Evolutionary conservation across 2,329 filamentous ascomycete genomes (phyloP).

Genomic region (Xylariaceae sp.): DNA sequence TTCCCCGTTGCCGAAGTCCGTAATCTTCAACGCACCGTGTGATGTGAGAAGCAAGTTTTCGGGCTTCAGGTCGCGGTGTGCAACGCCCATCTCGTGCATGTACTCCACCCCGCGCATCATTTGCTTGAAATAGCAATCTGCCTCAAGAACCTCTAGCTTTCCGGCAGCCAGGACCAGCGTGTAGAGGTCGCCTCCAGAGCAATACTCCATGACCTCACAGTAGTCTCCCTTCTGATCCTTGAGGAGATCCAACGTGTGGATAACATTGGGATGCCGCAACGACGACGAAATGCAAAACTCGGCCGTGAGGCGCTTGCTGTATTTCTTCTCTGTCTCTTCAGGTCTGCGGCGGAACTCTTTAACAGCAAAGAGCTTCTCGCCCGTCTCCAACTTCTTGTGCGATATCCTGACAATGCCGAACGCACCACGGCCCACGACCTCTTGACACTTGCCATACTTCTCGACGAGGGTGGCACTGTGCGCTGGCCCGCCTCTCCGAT

Average conservation of each 20-base stretch:
- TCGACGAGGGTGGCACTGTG: slow-evolving; percentile 78
- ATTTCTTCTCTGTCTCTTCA: slow-evolving; percentile 94
- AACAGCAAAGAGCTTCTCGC: slow-evolving; percentile 92
- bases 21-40: slow-evolving; percentile 91
- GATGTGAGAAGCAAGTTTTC: slow-evolving; percentile 94
- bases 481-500: slow-evolving; percentile 73
- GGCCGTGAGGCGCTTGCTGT: slow-evolving; percentile 93
- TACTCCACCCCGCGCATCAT: slow-evolving; percentile 99
- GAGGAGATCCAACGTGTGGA: slow-evolving; percentile 91
- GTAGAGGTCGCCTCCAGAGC: slow-evolving; percentile 92
- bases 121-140: slow-evolving; percentile 98
- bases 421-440: slow-evolving; percentile 90
- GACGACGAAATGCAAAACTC: slow-evolving; percentile 99
- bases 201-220: slow-evolving; percentile 99
- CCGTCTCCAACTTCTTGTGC: slow-evolving; percentile 85
- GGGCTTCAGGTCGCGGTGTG: slow-evolving; percentile 92
- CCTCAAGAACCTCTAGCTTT: slow-evolving; percentile 87
- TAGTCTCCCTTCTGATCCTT: slow-evolving; percentile 97
- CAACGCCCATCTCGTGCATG: slow-evolving; percentile 98
- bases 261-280: slow-evolving; percentile 93
- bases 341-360: slow-evolving; percentile 96
- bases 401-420: slow-evolving; percentile 98
- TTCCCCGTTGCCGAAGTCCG: slow-evolving; percentile 97
- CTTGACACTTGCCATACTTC: slow-evolving; percentile 98
- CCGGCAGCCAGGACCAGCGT: slow-evolving; percentile 86